Evolutionary conservation across 1,284 basidiomycete genomes (phyloP).

Genomic region (Microbotryum intermedium): DNA sequence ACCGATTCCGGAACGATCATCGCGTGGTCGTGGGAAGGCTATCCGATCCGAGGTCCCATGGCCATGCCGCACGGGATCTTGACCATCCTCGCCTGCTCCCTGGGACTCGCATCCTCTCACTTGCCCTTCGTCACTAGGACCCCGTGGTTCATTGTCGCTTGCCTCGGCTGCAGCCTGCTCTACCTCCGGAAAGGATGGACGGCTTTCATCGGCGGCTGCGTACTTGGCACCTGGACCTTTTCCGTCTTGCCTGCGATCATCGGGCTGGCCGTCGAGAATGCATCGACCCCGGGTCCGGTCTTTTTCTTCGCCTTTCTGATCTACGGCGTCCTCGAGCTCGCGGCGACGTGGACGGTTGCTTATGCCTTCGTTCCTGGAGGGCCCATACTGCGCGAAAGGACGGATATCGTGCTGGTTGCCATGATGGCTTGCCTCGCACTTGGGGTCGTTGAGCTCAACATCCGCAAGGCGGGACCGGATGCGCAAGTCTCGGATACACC

Average conservation of each 20-base stretch:
- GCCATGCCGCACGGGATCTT: slow-evolving; percentile 61
- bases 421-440: slow-evolving; percentile 39
- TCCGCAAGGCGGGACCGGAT: slow-evolving; percentile 37
- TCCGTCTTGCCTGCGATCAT: slow-evolving; percentile 55
- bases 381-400: slow-evolving; percentile 66
- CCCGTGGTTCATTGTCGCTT: slow-evolving; percentile 49
- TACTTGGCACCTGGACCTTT: slow-evolving; percentile 59
- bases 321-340: slow-evolving; percentile 57
- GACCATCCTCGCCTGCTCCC: slow-evolving; percentile 56
- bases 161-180: slow-evolving; percentile 49
- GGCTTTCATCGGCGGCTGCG: slow-evolving; percentile 63
- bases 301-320: slow-evolving; percentile 55
- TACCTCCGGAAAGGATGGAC: slow-evolving; percentile 60
- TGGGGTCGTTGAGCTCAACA: slow-evolving; percentile 19
- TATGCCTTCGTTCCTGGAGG: slow-evolving; percentile 85
- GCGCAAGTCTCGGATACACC: neutral
- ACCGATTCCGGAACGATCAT: slow-evolving; percentile 75
- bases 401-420: slow-evolving; percentile 49
- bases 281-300: slow-evolving; percentile 41
- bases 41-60: slow-evolving; percentile 63
- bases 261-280: slow-evolving; percentile 30
- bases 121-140: slow-evolving; percentile 31
- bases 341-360: slow-evolving; percentile 74
- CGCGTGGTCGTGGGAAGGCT: slow-evolving; percentile 87
- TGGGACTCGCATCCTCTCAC: slow-evolving; percentile 44